Evolutionary conservation across 2,329 filamentous ascomycete species (phyloP).

Genomic region (Colletotrichum endophyticum): DNA sequence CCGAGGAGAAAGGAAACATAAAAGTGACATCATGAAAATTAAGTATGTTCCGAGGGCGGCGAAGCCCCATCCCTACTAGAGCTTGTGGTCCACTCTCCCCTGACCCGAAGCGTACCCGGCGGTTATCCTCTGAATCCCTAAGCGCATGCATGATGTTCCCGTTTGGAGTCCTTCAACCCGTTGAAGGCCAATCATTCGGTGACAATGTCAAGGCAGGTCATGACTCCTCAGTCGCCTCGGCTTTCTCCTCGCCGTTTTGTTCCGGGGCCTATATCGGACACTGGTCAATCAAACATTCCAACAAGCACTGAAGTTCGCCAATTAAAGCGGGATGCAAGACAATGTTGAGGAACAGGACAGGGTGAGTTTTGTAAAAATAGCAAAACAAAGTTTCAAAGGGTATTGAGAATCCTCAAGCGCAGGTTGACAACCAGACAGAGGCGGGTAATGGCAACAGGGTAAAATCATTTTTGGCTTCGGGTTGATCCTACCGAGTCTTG

Average conservation of each 20-base stretch:
- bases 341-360: background rate
- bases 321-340: background rate
- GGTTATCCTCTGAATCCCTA: background rate
- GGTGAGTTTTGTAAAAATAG: background rate
- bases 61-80: constrained; percentile 6
- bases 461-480: constrained; percentile 53
- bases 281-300: background rate
- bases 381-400: background rate
- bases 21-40: constrained; percentile 21
- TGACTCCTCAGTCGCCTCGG: constrained; percentile 12
- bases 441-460: background rate
- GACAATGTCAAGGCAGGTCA: constrained; percentile 1
- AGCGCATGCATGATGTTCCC: background rate
- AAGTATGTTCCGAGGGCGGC: constrained; percentile 19
- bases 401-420: background rate
- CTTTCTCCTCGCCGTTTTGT: constrained; percentile 13
- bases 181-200: background rate
- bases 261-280: constrained; percentile 2
- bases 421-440: background rate
- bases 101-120: constrained; percentile 3
- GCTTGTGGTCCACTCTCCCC: constrained; percentile 3
- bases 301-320: background rate
- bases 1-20: constrained; percentile 1
- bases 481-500: constrained; percentile 63
- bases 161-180: constrained; percentile 1